Conservation (phyloP, 768 basidiomycete species). For the Lentinula sp. region DNA sequence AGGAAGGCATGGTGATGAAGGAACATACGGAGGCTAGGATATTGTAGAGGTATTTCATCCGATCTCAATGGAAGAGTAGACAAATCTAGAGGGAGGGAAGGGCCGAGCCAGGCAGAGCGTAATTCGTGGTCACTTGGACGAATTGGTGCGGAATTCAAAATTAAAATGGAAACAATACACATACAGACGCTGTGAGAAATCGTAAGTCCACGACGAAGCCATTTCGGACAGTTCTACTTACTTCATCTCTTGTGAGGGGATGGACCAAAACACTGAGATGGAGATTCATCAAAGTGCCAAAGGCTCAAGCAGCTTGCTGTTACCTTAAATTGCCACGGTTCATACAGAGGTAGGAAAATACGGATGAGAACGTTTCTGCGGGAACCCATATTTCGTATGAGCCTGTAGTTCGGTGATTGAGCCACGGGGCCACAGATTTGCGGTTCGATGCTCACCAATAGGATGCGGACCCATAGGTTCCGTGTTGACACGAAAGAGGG, state of each 20-base stretch:
- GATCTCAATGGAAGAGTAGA: constrained; percentile 43
- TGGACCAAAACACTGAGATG: constrained; percentile 61
- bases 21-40: constrained; percentile 55
- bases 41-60: constrained; percentile 60
- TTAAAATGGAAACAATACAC: constrained; percentile 12
- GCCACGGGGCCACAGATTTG: neutral
- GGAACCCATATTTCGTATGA: constrained; percentile 84
- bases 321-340: constrained; percentile 64
- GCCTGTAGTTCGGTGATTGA: constrained; percentile 30
- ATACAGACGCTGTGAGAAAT: constrained; percentile 40
- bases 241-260: constrained; percentile 67
- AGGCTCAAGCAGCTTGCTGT: neutral
- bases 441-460: constrained; percentile 41
- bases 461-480: constrained; percentile 73
- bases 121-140: constrained; percentile 56
- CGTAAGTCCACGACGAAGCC: neutral
- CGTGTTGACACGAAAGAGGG: constrained; percentile 64
- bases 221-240: constrained; percentile 22
- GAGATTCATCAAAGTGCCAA: neutral
- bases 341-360: constrained; percentile 72
- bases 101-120: constrained; percentile 72
- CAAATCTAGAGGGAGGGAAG: constrained; percentile 63
- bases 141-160: neutral
- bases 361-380: constrained; percentile 62
- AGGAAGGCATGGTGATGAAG: neutral